Base-by-base conservation (phyloP, 129 eudicot genomes). In the Erigeron canadensis region DNA sequence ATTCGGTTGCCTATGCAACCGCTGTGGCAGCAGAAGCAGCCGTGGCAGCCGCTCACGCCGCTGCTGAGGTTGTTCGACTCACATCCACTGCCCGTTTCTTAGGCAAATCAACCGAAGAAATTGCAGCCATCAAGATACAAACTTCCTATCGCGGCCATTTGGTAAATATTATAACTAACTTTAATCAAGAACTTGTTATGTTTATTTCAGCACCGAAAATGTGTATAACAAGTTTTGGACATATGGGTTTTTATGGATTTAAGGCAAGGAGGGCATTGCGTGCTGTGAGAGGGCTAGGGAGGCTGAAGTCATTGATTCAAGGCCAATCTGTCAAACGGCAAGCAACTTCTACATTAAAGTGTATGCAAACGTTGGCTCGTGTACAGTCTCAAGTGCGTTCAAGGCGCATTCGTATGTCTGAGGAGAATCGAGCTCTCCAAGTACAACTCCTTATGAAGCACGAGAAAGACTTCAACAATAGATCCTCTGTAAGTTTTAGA, bases 21-120 rank as follows among this genome's bases (percentile, higher is more conserved):
- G 89, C 89, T 5, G 89, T 83, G 73, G 94, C 89, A 1, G 94
- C 94, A 69, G 89, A 87, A 75, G 94, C 94, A 6, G 93, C 93
- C 6, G 94, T 87, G 39, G 89, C 94, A 0, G 85, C 93, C 0
- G 89, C 89, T 45, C 89, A 87, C 63, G 89, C 87, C 5, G 93
- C 93, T 11, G 93, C 93, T 5, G 85, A 79, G 84, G 87, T 87
- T 16, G 94, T 87, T 37, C 94, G 94, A 45, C 71, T 87, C 45
- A 84, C 89, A 19, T 63, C 83, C 45, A 59, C 83, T 8, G 58
- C 84, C 46, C 86, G 81, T 18, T 80, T 58, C 42, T 57, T 67
- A 0, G 84, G 85, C 41, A 79, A 82, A 80, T 71, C 94, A 3
- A 82, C 63, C 0, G 94, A 87, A 79, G 94, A 87, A 51, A 80